Evolutionary conservation across 441 rosid species (phyloP).

Genomic region (Erysimum pusillum): DNA sequence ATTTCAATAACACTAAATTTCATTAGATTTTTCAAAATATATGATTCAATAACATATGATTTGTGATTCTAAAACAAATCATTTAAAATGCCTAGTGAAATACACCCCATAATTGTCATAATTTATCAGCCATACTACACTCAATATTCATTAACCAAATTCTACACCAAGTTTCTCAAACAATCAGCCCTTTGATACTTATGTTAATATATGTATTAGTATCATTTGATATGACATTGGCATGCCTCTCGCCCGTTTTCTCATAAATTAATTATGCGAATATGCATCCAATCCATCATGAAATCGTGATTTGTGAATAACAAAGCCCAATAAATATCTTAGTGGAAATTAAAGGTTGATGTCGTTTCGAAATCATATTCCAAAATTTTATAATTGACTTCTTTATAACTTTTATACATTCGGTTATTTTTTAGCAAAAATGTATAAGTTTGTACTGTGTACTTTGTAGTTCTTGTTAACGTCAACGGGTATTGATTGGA

Average conservation of each 20-base stretch:
- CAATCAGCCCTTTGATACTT: not conserved
- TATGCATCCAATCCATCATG: constrained; percentile 3
- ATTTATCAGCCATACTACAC: not conserved
- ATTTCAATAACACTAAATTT: too few relatives aligned
- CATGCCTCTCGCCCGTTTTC: not conserved
- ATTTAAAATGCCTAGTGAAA: too few relatives aligned
- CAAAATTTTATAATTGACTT: not conserved
- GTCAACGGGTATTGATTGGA: not conserved
- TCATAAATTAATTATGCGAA: not conserved
- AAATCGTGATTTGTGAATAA: not conserved
- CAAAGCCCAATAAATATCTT: not conserved
- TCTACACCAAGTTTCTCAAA: not conserved
- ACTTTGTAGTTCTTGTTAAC: not conserved
- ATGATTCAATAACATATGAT: too few relatives aligned
- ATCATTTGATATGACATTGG: not conserved
- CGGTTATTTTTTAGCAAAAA: not conserved
- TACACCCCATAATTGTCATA: too few relatives aligned
- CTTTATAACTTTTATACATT: not conserved
- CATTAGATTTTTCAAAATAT: too few relatives aligned
- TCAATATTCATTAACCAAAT: not conserved
- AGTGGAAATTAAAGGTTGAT: not conserved
- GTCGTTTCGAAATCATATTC: constrained; percentile 18
- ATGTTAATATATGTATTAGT: not conserved
- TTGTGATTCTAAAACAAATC: too few relatives aligned
- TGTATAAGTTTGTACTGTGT: not conserved